Conservation (phyloP, 768 basidiomycete species). For the Arthromyces matolae region DNA sequence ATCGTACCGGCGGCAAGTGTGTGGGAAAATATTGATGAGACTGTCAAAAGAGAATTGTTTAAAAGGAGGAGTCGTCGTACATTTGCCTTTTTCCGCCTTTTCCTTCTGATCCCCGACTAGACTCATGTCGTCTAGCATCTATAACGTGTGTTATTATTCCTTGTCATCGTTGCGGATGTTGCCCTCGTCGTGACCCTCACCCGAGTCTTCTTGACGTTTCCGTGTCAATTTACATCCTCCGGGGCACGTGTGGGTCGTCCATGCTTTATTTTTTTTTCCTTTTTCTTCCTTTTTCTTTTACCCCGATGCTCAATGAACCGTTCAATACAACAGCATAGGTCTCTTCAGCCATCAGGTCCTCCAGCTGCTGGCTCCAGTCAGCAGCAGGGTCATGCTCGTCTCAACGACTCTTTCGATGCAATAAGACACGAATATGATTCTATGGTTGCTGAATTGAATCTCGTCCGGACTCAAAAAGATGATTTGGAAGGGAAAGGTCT, state of each 20-base stretch:
- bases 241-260: slow-evolving; percentile 20
- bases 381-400: slow-evolving; percentile 38
- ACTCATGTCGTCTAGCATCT: slow-evolving; percentile 29
- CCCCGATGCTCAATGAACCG: slow-evolving; percentile 17
- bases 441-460: slow-evolving; percentile 61
- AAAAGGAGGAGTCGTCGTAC: slow-evolving; percentile 18
- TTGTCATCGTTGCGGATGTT: slow-evolving; percentile 10
- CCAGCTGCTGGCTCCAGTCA: slow-evolving; percentile 40
- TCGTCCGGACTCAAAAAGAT: slow-evolving; percentile 74
- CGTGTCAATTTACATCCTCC: slow-evolving; percentile 17
- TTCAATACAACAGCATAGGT: slow-evolving; percentile 42
- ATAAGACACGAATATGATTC: slow-evolving; percentile 84
- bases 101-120: background rate
- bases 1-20: slow-evolving; percentile 25
- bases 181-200: slow-evolving; percentile 9
- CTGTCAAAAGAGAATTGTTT: slow-evolving; percentile 19
- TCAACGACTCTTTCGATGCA: slow-evolving; percentile 77
- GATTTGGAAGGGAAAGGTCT: slow-evolving; percentile 88
- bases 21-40: slow-evolving; percentile 20
- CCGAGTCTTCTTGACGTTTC: slow-evolving; percentile 20
- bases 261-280: slow-evolving; percentile 12
- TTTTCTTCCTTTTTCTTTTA: slow-evolving; percentile 11
- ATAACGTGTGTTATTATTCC: slow-evolving; percentile 31
- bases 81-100: slow-evolving; percentile 3
- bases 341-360: slow-evolving; percentile 50